Base-by-base conservation (phyloP, 768 basidiomycete genomes). In the Polyporus arcularius region DNA sequence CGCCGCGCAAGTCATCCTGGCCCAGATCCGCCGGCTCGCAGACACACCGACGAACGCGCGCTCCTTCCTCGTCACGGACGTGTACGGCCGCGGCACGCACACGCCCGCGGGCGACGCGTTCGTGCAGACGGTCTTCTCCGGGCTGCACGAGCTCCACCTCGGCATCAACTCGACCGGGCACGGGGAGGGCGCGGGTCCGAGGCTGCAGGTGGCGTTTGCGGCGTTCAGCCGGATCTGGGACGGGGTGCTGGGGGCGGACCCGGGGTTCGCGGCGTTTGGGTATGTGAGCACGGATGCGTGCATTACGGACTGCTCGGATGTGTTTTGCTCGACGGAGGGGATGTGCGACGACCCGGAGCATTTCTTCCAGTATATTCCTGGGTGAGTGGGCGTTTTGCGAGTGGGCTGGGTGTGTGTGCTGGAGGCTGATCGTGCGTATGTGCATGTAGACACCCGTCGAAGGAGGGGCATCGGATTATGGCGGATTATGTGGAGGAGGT, bases 331-430 rank as follows among this genome's bases (percentile, higher is more conserved):
- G 31, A 66, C 62, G 49, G 59, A 62, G 14, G 68, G 64, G 41
- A 61, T 60, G 65, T 70, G 70, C 52, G 63, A 60, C 52, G 72
- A 73, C 47, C 70, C 72, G 3, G 79, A 80, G 39, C 81, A 80
- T 64, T 75, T 76, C 50, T 85, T 84, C 60, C 82, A 83, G 64
- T 84, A 82, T 79, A 79, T 84, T 26, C 70, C 71, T 41, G 76
- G 78, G 83, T 83, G 58, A 50, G 79, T 69, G 31, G 2, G 3
- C 2, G 3, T n/a, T 43, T 21, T 26, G 14, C 38, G 10, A 28
- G 6, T 4, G 16, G 21, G 21, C 48, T 51, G 10, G 39, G 40
- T 3, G 46, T 46, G 4, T 47, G 55, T n/a, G 18, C 10, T 1
- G 0, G 4, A 5, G 21, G 38, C 38, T 53, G n/a, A 53, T 26